Base-by-base conservation (phyloP, 2,329 filamentous ascomycete species). In the Xylariaceae sp. region DNA sequence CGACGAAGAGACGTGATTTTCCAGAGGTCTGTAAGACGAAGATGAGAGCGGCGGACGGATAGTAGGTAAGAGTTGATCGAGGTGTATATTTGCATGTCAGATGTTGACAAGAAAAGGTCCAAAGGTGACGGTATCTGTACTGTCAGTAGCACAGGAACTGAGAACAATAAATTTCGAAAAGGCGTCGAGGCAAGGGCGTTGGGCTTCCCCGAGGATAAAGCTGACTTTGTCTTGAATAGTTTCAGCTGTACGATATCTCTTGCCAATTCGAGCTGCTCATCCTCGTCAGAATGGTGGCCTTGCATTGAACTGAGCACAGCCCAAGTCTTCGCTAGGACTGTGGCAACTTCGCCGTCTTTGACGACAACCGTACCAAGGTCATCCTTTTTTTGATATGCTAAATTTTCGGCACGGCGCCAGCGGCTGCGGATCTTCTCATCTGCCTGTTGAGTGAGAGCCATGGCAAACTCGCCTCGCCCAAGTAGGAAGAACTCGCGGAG, bases 401-500 rank as follows among this genome's bases (percentile, higher is more conserved):
- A 59, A 39, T 79, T 80, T 30, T 79, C 76, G 9, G 79, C 71
- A 48, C 81, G 71, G 52, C 74, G 79, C 74, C 87, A 87, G 37
- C 88, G 81, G 49, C 79, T 82, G n/a, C 80, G 76, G 18, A 93
- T 76, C 52, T 82, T 85, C 41, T 85, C 79, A 52, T 96, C 89
- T 1, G 91, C 89, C 65, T 96, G 87, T 28, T 84, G 79, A 1
- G 94, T 88, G 19, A 98, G 66, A 0, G 86, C 84, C 65, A 93
- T 82, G 16, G 90, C 89, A 61, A 98, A 98, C 61, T 97, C 93
- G 39, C 91, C 91, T 26, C 88, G 79, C 1, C 86, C 85, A 0
- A 98, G 74, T 2, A 98, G 74, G 52, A 96, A 88, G 64, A 95
- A 96, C 42, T 93, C 83, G 36, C 90, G 78, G 1, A 96, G 72